Percentiles rank a stretch among this genome's conserved stretches.
Conservation (phyloP, 306 rosid genomes). For the Oxytropis ochrocephala region DNA sequence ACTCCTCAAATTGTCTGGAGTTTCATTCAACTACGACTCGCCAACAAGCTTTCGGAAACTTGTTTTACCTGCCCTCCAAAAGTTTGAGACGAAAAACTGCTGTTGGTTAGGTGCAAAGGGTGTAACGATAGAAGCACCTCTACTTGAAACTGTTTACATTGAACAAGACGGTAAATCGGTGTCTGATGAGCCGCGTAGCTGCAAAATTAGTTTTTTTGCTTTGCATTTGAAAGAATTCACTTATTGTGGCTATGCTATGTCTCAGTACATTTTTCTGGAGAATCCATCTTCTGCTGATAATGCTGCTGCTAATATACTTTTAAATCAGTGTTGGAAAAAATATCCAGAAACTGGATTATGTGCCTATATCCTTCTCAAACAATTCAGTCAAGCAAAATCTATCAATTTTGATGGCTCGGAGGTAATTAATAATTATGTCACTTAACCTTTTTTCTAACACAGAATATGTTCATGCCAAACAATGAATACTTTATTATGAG, state of each 20-base stretch:
- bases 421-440: neutral
- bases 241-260: no score
- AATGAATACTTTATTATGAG: neutral
- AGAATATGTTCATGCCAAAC: neutral
- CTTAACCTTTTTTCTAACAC: neutral
- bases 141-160: neutral
- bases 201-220: neutral
- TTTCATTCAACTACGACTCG: neutral
- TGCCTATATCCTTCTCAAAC: neutral
- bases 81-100: neutral
- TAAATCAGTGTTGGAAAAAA: neutral
- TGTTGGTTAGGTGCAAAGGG: neutral
- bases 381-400: neutral
- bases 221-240: neutral
- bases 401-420: neutral
- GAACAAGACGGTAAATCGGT: neutral
- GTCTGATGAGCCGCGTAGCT: neutral
- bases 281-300: neutral
- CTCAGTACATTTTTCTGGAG: neutral
- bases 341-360: neutral
- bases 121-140: neutral
- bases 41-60: neutral
- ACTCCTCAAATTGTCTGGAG: neutral
- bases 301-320: neutral
- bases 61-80: neutral